Base-by-base conservation (phyloP, 331 rosid genomes). In the Ulmus americana region DNA sequence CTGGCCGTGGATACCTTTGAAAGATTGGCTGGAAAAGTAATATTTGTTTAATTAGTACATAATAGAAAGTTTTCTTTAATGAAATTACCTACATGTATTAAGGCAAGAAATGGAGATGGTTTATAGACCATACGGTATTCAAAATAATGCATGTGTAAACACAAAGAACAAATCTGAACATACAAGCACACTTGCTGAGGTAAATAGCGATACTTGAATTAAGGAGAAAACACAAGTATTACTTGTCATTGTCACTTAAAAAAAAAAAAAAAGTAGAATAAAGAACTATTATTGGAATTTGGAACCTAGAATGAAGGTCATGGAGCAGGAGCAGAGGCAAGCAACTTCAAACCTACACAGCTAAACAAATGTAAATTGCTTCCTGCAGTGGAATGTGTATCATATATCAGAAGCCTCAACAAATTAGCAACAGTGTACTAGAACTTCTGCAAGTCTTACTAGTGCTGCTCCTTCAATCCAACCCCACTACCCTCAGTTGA, bases 1-100 rank as follows among this genome's bases (percentile, higher is more conserved):
- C 99, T 10, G 97, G 99, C 43, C 97, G 85, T 7, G 99, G 97
- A 87, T 90, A 84, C 81, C 99, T 85, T 79, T 94, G 97, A 82
- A 94, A 94, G 75, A 94, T 94, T 61, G 96, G 96, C 99, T 94
- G 91, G 71, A 81, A 81, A 74, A 81, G 38, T 9, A 35, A 70
- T 49, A 22, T 44, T 59, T 41, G 59, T 65, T 71, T 62, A 71
- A 69, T 83, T 56, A 87, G 85, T 71, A 72, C 72, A 76, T 39
- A 75, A 59, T 42, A 64, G 63, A 63, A 70, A 68, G 59, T 68
- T 55, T 49, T 43, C 55, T 38, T 59, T 51, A 62, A 77, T 43
- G 55, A 67, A 43, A 69, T 63, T 62, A 62, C 46, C 52, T 20
- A 61, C 38, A 74, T 44, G 70, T 45, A 52, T 63, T 69, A 41